Evolutionary conservation across 2,329 filamentous ascomycete genomes (phyloP).

Genomic region (Huntiella moniliformis): DNA sequence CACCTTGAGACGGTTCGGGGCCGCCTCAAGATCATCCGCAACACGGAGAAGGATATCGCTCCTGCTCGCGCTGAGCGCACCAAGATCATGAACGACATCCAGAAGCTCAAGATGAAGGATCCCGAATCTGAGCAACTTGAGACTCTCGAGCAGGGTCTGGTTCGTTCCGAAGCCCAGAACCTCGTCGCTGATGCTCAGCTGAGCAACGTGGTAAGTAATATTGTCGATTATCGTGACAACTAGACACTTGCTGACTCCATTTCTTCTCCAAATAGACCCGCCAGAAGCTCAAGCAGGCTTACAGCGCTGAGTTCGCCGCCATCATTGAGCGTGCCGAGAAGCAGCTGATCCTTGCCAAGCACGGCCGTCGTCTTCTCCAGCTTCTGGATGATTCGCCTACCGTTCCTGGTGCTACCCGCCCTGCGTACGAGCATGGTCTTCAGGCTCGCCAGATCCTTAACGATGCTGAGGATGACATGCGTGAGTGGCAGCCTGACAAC

Average conservation of each 20-base stretch:
- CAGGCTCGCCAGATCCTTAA: constrained; percentile 73
- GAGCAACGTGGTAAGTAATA: constrained; percentile 61
- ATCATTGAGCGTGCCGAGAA: constrained; percentile 95
- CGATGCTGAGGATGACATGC: constrained; percentile 77
- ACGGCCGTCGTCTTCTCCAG: constrained; percentile 67
- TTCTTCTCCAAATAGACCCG: constrained; percentile 43
- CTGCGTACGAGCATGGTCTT: constrained; percentile 44
- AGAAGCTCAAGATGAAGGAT: constrained; percentile 80
- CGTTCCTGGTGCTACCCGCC: constrained; percentile 62
- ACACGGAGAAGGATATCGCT: constrained; percentile 90
- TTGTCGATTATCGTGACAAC: neutral
- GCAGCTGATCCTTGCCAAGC: constrained; percentile 81
- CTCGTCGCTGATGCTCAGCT: constrained; percentile 91
- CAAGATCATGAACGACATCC: constrained; percentile 85
- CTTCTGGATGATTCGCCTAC: constrained; percentile 80
- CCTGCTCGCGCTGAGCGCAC: constrained; percentile 72
- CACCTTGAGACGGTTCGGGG: constrained; percentile 69
- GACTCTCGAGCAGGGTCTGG: constrained; percentile 85
- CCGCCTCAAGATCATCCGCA: constrained; percentile 77
- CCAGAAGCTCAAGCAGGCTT: constrained; percentile 90
- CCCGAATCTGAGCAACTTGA: constrained; percentile 65
- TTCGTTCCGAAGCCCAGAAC: constrained; percentile 87
- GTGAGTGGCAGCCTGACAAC: constrained; percentile 43
- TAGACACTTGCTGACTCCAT: neutral
- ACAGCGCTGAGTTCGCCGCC: constrained; percentile 69